Evolutionary conservation across 495 filamentous ascomycete genomes (phyloP).

Genomic region (Tricharina praecox): DNA sequence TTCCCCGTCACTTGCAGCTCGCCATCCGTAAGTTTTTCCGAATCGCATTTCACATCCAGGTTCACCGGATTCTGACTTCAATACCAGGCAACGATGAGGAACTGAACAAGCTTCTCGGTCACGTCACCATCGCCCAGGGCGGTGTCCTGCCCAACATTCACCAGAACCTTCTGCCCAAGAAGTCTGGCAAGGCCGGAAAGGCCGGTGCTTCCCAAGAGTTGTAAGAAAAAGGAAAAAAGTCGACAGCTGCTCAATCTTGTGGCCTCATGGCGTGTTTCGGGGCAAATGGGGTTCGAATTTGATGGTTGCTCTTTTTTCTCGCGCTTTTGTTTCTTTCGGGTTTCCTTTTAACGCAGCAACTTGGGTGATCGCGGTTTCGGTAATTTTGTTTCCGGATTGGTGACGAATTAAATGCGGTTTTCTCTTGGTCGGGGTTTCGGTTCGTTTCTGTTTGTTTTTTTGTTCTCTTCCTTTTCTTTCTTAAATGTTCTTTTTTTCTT

Average conservation of each 20-base stretch:
- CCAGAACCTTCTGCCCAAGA: conserved; percentile 26
- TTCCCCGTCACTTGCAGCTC: conserved; percentile 95
- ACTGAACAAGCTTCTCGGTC: conserved; percentile 97
- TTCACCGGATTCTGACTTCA: background rate
- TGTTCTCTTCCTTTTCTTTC: background rate
- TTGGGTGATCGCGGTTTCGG: conserved; percentile 8
- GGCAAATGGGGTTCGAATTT: too few species aligned
- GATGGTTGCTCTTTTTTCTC: too few species aligned
- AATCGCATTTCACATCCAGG: background rate
- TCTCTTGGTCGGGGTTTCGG: conserved; percentile 11
- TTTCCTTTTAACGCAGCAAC: conserved; percentile 5
- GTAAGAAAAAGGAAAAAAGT: conserved; percentile 10
- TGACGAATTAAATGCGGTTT: conserved; percentile 13
- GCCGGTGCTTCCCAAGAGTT: conserved; percentile 24
- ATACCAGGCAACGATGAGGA: conserved; percentile 71
- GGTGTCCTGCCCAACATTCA: conserved; percentile 67
- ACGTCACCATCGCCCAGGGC: conserved; percentile 98
- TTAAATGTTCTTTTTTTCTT: background rate
- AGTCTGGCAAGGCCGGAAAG: conserved; percentile 25
- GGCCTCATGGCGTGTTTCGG: too few species aligned
- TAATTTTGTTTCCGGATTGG: conserved; percentile 15
- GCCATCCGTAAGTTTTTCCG: conserved; percentile 51
- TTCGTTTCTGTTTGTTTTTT: too few species aligned
- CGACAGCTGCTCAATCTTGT: too few species aligned
- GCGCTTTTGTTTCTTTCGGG: conserved; percentile 1